Base-by-base conservation (phyloP, 352 stramenopile species). In the Phytophthora hybrid region DNA sequence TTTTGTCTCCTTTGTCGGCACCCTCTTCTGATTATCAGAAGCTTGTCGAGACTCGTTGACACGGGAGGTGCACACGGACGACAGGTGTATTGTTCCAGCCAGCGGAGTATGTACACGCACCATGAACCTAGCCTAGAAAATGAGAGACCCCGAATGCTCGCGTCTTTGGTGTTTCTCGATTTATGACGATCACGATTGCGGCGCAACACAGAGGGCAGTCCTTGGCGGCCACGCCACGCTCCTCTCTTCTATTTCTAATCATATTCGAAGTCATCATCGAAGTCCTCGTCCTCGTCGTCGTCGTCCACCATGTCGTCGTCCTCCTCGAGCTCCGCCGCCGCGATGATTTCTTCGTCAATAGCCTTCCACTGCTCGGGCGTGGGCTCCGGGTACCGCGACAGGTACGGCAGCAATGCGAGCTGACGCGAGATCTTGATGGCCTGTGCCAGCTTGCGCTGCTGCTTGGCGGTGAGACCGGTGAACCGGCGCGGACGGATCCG, bases 371-470 rank as follows among this genome's bases (percentile, higher is more conserved):
- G 89, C 73, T 91, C 85, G 8, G 89, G 89, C 55, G 89, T 92
- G 59, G 89, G 89, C 63, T 93, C 82, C 46, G 89, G 87, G 84
- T 94, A 95, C 68, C 89, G 81, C 46, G 87, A 93, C 58, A 93
- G 73, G 78, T 82, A 94, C 60, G 89, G 89, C 76, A 95, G 55
- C 73, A 95, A 67, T 21, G 80, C 87, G 47, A 95, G 47, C 59
- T 95, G 89, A 61, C 89, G 87, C 63, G 87, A 92, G 68, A 94
- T 81, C 71, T 95, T 95, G 67, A 95, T 79, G 23, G 83, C 85
- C 32, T 85, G 84, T 68, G 87, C 81, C 59, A 95, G 69, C 77
- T 93, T 87, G 46, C 89, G 89, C 78, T 95, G 89, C 76, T 95
- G 87, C 84, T 94, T 94, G 73, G 87, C 89, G 26, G 83, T 92